Evolutionary conservation across 148 eudicot genomes (phyloP).

Genomic region (Drosera capensis): DNA sequence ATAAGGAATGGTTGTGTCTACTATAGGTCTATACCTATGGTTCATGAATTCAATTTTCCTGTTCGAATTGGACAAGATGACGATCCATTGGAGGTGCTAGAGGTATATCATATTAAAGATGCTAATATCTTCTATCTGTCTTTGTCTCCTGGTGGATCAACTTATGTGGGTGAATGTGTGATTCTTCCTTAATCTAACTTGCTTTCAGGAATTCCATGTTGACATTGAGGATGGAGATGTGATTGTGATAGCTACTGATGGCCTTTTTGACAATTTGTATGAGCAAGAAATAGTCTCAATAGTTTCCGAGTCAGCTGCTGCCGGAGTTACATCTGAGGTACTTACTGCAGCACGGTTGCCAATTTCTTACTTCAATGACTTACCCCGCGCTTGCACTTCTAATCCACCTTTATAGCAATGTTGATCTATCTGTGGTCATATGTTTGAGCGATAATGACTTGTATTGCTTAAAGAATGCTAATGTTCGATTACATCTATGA

Average conservation of each 20-base stretch:
- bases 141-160: background rate
- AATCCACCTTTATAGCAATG: background rate
- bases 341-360: conserved; percentile 1
- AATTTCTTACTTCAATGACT: background rate
- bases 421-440: background rate
- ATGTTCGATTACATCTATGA: too few species aligned
- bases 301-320: conserved; percentile 33
- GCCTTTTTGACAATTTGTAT: conserved; percentile 76
- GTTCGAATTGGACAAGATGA: conserved; percentile 34
- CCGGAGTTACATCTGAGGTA: conserved; percentile 42
- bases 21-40: conserved; percentile 54
- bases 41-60: conserved; percentile 57
- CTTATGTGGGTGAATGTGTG: background rate
- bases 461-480: too few species aligned
- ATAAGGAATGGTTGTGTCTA: conserved; percentile 43
- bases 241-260: conserved; percentile 70
- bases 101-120: conserved; percentile 25
- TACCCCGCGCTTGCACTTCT: too few species aligned
- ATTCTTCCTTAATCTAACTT: background rate
- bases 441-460: background rate
- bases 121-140: background rate
- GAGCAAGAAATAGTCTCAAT: conserved; percentile 51
- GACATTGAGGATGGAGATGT: conserved; percentile 62
- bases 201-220: conserved; percentile 36
- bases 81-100: conserved; percentile 34